A percentile compares a stretch with the other conserved stretches of the same genome.
Evolutionary conservation across 2,329 filamentous ascomycete species (phyloP).

Genomic region (Fusarium napiforme): DNA sequence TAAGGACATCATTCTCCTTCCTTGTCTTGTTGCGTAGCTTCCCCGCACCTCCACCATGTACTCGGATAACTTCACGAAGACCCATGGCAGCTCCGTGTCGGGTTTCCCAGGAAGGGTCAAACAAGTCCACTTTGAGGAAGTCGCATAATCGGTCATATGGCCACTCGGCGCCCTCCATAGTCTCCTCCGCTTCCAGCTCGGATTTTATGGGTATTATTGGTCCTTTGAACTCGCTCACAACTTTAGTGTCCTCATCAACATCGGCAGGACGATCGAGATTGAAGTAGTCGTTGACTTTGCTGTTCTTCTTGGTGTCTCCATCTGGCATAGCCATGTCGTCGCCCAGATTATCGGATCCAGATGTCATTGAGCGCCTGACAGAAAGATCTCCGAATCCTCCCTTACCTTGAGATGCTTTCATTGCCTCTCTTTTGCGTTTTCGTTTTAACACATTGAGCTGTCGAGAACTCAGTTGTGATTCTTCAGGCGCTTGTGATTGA

Average conservation of each 20-base stretch:
- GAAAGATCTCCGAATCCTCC: conserved; percentile 90
- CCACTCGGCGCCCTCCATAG: conserved; percentile 86
- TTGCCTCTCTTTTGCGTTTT: conserved; percentile 90
- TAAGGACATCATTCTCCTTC: conserved; percentile 80
- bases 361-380: conserved; percentile 69
- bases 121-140: conserved; percentile 91
- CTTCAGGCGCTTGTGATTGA: conserved; percentile 64
- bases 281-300: conserved; percentile 84
- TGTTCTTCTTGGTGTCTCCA: conserved; percentile 67
- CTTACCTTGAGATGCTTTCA: conserved; percentile 87
- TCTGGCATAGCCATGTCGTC: conserved; percentile 68
- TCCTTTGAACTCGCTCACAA: conserved; percentile 96
- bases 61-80: conserved; percentile 87
- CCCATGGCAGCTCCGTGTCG: conserved; percentile 97
- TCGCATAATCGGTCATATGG: conserved; percentile 94
- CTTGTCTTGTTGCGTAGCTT: conserved; percentile 76
- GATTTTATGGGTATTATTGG: conserved; percentile 83
- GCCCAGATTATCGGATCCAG: conserved; percentile 69
- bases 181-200: conserved; percentile 80
- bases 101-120: conserved; percentile 94
- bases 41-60: conserved; percentile 91
- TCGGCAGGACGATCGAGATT: conserved; percentile 82
- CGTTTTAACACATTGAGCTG: conserved; percentile 95
- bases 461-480: conserved; percentile 83
- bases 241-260: conserved; percentile 88